Percentiles rank a stretch among this genome's conserved stretches.
Conservation (phyloP, 2,329 filamentous ascomycete genomes). For the Fusarium buxicola region DNA sequence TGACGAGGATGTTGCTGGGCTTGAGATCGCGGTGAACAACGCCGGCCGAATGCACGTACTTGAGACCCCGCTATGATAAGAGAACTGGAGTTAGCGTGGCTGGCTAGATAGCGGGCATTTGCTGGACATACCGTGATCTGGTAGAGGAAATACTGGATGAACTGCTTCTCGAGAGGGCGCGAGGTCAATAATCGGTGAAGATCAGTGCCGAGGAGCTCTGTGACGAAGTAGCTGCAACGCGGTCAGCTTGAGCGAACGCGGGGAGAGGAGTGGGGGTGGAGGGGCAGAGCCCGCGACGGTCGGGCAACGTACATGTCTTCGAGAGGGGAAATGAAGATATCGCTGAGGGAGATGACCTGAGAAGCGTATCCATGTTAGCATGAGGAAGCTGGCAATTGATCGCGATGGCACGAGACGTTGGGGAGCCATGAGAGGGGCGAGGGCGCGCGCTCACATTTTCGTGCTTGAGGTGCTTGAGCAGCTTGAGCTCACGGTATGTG, state of each 20-base stretch:
- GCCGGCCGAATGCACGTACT: slow-evolving; percentile 98
- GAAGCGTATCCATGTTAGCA: slow-evolving; percentile 29
- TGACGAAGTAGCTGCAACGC: slow-evolving; percentile 87
- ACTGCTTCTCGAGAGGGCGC: slow-evolving; percentile 96
- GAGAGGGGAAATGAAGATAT: slow-evolving; percentile 99
- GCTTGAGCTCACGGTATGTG: slow-evolving; percentile 96
- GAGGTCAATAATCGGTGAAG: slow-evolving; percentile 95
- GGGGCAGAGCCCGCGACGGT: slow-evolving; percentile 27
- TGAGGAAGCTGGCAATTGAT: slow-evolving; percentile 18
- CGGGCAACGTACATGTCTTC: slow-evolving; percentile 86
- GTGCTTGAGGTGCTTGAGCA: slow-evolving; percentile 95
- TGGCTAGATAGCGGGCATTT: neutral
- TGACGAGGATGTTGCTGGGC: slow-evolving; percentile 98
- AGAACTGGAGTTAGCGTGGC: slow-evolving; percentile 22
- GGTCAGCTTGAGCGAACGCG: slow-evolving; percentile 29
- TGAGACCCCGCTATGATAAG: slow-evolving; percentile 81
- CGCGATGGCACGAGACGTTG: neutral
- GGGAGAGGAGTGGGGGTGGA: slow-evolving; percentile 14
- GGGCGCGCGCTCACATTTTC: slow-evolving; percentile 78
- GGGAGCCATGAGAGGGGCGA: slow-evolving; percentile 9
- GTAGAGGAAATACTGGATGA: slow-evolving; percentile 99
- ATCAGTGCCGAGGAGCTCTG: slow-evolving; percentile 95
- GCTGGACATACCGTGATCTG: slow-evolving; percentile 85
- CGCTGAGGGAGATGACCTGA: slow-evolving; percentile 95
- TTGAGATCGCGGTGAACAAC: slow-evolving; percentile 98